Percentiles rank a stretch among this genome's conserved stretches.
Conservation (phyloP, 31 red algal genomes). For the Porphyra umbilicalis region DNA sequence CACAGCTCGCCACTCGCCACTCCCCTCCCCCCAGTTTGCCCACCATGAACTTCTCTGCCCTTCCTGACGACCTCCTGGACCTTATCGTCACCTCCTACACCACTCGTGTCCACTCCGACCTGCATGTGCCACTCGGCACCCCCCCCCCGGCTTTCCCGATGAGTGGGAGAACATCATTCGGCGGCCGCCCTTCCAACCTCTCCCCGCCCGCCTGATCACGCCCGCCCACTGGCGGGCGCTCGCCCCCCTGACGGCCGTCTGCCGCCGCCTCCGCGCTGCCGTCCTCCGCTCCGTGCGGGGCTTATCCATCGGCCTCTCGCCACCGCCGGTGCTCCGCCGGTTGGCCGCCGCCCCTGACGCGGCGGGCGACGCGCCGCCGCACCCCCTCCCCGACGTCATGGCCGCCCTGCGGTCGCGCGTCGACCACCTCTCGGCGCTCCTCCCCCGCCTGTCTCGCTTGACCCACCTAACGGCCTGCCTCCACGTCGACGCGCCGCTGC, state of each 20-base stretch:
- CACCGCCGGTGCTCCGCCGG: not conserved
- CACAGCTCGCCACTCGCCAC: no score
- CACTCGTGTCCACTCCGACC: not conserved
- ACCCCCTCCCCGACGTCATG: not conserved
- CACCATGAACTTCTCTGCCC: not conserved
- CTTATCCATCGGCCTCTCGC: not conserved
- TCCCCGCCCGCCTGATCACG: not conserved
- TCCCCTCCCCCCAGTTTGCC: no score
- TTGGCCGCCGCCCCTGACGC: not conserved
- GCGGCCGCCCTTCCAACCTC: not conserved
- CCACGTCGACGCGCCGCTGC: not conserved
- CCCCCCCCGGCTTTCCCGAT: not conserved
- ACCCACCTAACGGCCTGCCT: not conserved
- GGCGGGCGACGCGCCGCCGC: not conserved
- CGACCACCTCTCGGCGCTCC: not conserved
- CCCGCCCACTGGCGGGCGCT: not conserved
- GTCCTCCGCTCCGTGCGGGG: not conserved
- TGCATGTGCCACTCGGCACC: not conserved
- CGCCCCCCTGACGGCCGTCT: not conserved
- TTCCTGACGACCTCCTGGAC: not conserved
- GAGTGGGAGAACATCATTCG: not conserved
- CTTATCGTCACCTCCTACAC: not conserved
- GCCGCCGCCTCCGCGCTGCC: not conserved
- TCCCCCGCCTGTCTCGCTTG: not conserved
- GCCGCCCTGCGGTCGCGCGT: not conserved